phyloP scores from a whole-genome alignment of 352 stramenopile species.

The Phytophthora multivora region DNA sequence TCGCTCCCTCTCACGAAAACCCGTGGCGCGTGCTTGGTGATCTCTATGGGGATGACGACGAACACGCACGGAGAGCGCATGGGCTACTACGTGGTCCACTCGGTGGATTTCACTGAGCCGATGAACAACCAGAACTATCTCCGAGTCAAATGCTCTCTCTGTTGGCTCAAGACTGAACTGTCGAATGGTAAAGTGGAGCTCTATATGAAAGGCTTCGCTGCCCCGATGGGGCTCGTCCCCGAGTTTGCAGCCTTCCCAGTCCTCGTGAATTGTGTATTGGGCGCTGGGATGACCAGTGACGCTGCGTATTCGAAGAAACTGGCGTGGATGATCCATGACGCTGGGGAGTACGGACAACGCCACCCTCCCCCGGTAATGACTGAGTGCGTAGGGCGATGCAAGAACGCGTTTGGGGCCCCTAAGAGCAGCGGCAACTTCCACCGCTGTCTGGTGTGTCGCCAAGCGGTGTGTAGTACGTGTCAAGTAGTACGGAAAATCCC shows the following conservation, averaged over 20 bases:
- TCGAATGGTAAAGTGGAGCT: constrained; percentile 43
- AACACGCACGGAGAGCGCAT: constrained; percentile 52
- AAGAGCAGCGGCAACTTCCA: constrained; percentile 28
- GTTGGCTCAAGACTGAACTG: constrained; percentile 46
- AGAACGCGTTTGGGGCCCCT: constrained; percentile 26
- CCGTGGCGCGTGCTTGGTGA: constrained; percentile 47
- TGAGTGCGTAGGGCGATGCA: constrained; percentile 37
- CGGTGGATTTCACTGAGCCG: constrained; percentile 53
- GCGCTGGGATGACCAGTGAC: constrained; percentile 42
- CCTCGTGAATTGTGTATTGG: constrained; percentile 40
- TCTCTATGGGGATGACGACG: constrained; percentile 48
- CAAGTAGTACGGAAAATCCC: constrained; percentile 38
- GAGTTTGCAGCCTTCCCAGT: constrained; percentile 38
- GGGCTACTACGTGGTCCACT: constrained; percentile 55
- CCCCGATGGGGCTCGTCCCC: constrained; percentile 34
- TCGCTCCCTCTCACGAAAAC: constrained; percentile 38
- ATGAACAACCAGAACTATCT: constrained; percentile 26
- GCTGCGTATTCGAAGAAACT: constrained; percentile 45
- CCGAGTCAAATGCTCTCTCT: constrained; percentile 47
- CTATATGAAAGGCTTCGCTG: constrained; percentile 44
- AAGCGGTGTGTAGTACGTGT: constrained; percentile 37
- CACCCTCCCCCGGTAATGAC: constrained; percentile 11
- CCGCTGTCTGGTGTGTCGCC: constrained; percentile 37
- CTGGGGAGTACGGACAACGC: constrained; percentile 1
- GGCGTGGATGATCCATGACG: constrained; percentile 55